Conservation (phyloP, 2,329 filamentous ascomycete species). For the Trichoderma sp. region DNA sequence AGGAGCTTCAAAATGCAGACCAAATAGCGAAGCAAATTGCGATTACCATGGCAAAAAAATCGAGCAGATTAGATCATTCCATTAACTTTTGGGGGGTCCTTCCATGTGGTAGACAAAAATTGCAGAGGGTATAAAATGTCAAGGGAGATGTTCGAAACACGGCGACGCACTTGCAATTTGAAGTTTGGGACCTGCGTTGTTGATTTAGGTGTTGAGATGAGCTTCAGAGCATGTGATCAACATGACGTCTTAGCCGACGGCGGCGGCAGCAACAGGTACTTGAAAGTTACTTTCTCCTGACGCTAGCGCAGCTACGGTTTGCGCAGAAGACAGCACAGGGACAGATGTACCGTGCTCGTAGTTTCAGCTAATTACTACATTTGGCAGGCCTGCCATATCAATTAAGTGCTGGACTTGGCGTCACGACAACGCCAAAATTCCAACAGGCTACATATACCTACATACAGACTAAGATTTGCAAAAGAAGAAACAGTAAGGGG, state of each 20-base stretch:
- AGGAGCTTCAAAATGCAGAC: not conserved
- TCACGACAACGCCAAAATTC: not conserved
- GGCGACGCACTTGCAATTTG: not conserved
- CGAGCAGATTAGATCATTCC: conserved; percentile 1
- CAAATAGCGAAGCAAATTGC: not conserved
- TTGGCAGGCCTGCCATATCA: not conserved
- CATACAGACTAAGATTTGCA: not conserved
- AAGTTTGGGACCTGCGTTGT: not conserved
- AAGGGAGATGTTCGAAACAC: not conserved
- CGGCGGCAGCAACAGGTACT: not conserved
- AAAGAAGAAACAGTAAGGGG: not conserved
- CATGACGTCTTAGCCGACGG: conserved; percentile 26
- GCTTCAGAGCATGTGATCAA: conserved; percentile 26
- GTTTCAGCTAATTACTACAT: conserved; percentile 1
- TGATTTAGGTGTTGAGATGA: conserved; percentile 5
- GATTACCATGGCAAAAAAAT: conserved; percentile 14
- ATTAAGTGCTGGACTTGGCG: not conserved
- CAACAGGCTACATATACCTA: not conserved
- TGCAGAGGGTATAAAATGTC: not conserved
- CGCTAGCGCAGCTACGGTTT: not conserved
- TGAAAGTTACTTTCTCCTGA: not conserved
- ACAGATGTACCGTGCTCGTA: not conserved
- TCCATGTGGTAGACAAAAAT: not conserved
- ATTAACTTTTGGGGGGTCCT: not conserved
- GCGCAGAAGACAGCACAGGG: not conserved